Conservation (phyloP, 225 moss, liverwort and hornwort species). For the Thuidium tamariscinum region DNA sequence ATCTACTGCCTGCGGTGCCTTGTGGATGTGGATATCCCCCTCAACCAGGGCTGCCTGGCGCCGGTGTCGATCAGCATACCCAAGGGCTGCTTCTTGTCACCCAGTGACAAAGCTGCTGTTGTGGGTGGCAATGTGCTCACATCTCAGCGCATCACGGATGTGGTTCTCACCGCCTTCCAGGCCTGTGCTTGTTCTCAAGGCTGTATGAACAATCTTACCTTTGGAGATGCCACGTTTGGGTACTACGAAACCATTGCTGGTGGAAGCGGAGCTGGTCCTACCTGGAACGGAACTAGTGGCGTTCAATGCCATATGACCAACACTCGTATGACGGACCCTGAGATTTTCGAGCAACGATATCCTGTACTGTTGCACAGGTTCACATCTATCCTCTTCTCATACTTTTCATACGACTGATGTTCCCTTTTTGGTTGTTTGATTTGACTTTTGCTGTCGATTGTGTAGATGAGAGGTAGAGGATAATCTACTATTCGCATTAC, state of each 20-base stretch:
- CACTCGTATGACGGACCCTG: conserved; percentile 96
- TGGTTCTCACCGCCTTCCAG: conserved; percentile 86
- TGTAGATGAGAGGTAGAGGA: background rate
- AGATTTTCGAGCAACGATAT: conserved; percentile 97
- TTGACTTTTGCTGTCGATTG: background rate
- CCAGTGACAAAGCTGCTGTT: conserved; percentile 95
- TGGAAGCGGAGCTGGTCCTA: conserved; percentile 93
- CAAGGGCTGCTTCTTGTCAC: conserved; percentile 70
- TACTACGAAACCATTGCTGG: conserved; percentile 99
- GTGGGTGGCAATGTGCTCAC: conserved; percentile 98
- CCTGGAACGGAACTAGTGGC: conserved; percentile 86
- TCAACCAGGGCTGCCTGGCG: conserved; percentile 97
- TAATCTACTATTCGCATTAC: background rate
- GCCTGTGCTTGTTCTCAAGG: conserved; percentile 99
- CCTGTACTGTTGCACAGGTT: conserved; percentile 60
- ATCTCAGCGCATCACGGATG: conserved; percentile 94
- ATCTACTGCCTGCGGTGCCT: conserved; percentile 96
- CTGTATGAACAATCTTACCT: conserved; percentile 99
- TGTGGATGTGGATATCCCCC: conserved; percentile 94
- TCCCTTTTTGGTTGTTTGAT: background rate
- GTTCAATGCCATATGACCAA: conserved; percentile 99
- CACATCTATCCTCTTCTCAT: background rate
- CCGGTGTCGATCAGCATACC: conserved; percentile 85
- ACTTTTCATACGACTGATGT: background rate
- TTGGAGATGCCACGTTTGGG: conserved; percentile 88